Percentiles rank a stretch among this genome's conserved stretches.
Evolutionary conservation across 108 stramenopile genomes (phyloP).

Genomic region (Skeletonema menzelii): DNA sequence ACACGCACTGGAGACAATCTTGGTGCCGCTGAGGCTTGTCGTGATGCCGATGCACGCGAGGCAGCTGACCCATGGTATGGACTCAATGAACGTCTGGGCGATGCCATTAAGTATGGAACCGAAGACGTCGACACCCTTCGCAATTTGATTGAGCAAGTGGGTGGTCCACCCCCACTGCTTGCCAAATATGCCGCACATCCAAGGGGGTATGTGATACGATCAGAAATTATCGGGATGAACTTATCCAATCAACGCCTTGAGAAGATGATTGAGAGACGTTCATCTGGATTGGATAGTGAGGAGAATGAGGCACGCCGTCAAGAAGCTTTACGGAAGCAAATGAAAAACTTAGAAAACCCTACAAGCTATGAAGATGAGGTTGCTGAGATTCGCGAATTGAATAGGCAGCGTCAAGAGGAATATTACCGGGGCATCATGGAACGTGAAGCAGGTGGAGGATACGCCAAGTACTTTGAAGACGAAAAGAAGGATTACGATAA

Average conservation of each 20-base stretch:
- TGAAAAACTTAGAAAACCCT: constrained; percentile 52
- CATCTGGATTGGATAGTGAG: constrained; percentile 41
- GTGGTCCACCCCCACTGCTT: constrained; percentile 76
- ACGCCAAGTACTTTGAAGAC: constrained; percentile 21
- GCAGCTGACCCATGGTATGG: constrained; percentile 79
- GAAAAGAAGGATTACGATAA: constrained; percentile 32
- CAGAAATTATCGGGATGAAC: constrained; percentile 74
- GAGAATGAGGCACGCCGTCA: constrained; percentile 54
- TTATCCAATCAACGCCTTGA: constrained; percentile 40
- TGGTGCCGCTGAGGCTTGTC: constrained; percentile 54
- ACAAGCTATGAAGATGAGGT: constrained; percentile 53
- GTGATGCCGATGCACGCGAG: constrained; percentile 56
- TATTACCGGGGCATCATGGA: constrained; percentile 7
- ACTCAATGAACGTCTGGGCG: constrained; percentile 77
- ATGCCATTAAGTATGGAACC: constrained; percentile 69
- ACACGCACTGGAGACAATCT: constrained; percentile 55
- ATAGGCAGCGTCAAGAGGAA: constrained; percentile 17
- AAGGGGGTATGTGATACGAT: constrained; percentile 63
- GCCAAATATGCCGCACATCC: constrained; percentile 22
- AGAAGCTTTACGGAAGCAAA: constrained; percentile 61
- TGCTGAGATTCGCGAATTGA: constrained; percentile 34
- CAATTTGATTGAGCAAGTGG: constrained; percentile 55
- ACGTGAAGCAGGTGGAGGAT: constrained; percentile 8
- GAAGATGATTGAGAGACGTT: constrained; percentile 10
- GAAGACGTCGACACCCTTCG: constrained; percentile 59